A percentile compares a stretch with the other conserved stretches of the same genome.
These are phyloP conservation scores for Hirsutella rhossiliensis DNA, from an alignment of 2,329 filamentous ascomycete genomes.

Conservation along the genomic window DNA sequence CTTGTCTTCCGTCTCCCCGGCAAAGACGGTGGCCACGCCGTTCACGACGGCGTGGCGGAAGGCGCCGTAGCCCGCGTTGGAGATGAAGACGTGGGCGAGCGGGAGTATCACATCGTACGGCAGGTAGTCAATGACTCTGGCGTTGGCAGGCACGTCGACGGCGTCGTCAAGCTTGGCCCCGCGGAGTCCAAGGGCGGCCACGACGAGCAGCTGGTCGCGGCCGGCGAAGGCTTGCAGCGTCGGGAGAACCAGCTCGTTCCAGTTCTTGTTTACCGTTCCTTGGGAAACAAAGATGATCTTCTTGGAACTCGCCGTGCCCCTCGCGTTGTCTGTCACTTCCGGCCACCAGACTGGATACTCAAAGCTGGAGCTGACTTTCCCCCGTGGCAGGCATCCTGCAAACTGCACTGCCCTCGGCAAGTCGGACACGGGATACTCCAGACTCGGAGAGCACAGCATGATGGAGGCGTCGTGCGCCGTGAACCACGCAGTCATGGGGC, in stretches of 20 bases:
- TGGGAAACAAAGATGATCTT: constrained; percentile 33
- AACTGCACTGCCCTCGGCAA: constrained; percentile 2
- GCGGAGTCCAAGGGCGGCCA: constrained; percentile 17
- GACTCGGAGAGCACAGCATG: constrained; percentile 4
- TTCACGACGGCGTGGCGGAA: constrained; percentile 30
- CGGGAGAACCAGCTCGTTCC: constrained; percentile 30
- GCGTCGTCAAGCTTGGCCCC: constrained; percentile 11
- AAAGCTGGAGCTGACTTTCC: background rate
- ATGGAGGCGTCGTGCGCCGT: constrained; percentile 2
- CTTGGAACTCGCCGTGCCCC: constrained; percentile 16
- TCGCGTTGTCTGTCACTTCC: constrained; percentile 1
- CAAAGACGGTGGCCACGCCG: constrained; percentile 34
- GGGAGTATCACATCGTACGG: constrained; percentile 34
- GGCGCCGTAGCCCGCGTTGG: constrained; percentile 36
- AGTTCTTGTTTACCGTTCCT: constrained; percentile 29
- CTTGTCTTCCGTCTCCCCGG: constrained; percentile 29
- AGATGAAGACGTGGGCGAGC: constrained; percentile 30
- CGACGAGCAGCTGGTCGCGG: constrained; percentile 23
- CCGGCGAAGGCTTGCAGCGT: constrained; percentile 28
- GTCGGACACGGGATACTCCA: constrained; percentile 3
- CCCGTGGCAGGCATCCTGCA: constrained; percentile 3
- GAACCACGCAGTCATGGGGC: constrained; percentile 2
- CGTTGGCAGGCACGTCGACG: constrained; percentile 25
- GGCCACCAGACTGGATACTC: constrained; percentile 1
- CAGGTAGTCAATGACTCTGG: constrained; percentile 32